Evolutionary conservation across 371 early-diverging fungal genomes (phyloP).

Genomic region (Haplosporangium sp.): DNA sequence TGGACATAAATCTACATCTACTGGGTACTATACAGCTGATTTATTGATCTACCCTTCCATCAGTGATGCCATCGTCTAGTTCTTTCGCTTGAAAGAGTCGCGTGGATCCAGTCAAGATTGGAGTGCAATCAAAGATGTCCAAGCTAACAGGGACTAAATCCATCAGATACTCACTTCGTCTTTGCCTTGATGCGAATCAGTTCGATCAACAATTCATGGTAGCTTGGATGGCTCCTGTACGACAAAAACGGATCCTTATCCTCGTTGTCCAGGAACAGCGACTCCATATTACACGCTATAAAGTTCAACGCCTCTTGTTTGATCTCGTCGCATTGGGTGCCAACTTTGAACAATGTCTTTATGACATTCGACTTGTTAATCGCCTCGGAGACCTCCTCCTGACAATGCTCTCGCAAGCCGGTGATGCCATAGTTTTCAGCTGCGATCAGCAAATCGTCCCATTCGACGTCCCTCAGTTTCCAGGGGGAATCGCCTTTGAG

Average conservation of each 20-base stretch:
- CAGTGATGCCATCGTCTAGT: too few relatives aligned
- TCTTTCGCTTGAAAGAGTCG: too few relatives aligned
- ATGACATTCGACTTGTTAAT: not conserved
- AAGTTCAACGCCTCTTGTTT: conserved; percentile 2
- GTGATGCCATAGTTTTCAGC: conserved; percentile 3
- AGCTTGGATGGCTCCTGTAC: conserved; percentile 11
- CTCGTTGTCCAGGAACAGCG: not conserved
- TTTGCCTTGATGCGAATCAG: not conserved
- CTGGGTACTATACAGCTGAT: too few relatives aligned
- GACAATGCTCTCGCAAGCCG: not conserved
- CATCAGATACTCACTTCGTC: too few relatives aligned
- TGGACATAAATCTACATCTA: too few relatives aligned
- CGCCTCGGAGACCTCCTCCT: not conserved
- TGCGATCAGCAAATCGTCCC: conserved; percentile 11
- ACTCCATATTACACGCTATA: not conserved
- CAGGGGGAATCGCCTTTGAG: not conserved
- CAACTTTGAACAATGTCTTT: conserved; percentile 1
- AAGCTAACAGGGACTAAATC: too few relatives aligned
- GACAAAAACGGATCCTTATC: not conserved
- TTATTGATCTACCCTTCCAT: too few relatives aligned
- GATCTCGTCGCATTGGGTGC: not conserved
- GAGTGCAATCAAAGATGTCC: too few relatives aligned
- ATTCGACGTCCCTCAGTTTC: conserved; percentile 2
- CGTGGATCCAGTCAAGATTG: too few relatives aligned
- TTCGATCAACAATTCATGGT: not conserved